Evolutionary conservation across 352 stramenopile species (phyloP), one percentile per base, ranked within the genome.

Genomic region (Achlya hypogyna): DNA sequence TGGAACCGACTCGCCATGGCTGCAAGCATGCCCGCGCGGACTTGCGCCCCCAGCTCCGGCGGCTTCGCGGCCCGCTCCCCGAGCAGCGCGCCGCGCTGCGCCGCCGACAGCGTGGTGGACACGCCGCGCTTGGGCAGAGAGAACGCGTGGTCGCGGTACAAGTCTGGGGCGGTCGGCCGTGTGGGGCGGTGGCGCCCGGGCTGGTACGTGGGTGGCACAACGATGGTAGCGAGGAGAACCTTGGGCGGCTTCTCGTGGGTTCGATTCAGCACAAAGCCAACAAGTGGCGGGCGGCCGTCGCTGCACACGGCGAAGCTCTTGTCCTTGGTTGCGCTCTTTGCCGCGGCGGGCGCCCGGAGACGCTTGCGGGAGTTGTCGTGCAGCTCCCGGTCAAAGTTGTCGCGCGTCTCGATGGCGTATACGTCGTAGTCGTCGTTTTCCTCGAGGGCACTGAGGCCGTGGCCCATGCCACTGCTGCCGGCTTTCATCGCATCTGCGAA

Each of bases 401-500:
- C 52, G 77, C 91, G 89, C 0, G 79, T 81, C 1, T 75, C 71
- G 4, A 74, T 76, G 5, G 74, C 84, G 47, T 95, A 95, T 31
- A 95, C 81, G 45, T 95, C 86, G 0, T 93, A 35, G 43, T 95
- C 86, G 62, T 95, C 84, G 54, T 91, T 86, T 45, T 95, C 86
- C 65, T 95, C 86, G 9, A 95, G 69, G 1, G 86, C 81, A 65
- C 86, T 81, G 3, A 95, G 65, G 20, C 86, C 86, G 52, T 88
- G 90, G 5, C 65, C 78, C 35, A 71, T 86, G 0, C 75, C 72
- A 65, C 78, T 76, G 35, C 65, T 78, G 18, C 75, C 77, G 23
- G 68, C 71, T 2, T 81, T 77, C 35, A 94, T 78, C 5, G 83
- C 82, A 29, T 91, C 82, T 0, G 81, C 70, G 63, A 94, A 92